Evolutionary conservation across 768 basidiomycete species (phyloP).

Genomic region (Tulasnella sp.): DNA sequence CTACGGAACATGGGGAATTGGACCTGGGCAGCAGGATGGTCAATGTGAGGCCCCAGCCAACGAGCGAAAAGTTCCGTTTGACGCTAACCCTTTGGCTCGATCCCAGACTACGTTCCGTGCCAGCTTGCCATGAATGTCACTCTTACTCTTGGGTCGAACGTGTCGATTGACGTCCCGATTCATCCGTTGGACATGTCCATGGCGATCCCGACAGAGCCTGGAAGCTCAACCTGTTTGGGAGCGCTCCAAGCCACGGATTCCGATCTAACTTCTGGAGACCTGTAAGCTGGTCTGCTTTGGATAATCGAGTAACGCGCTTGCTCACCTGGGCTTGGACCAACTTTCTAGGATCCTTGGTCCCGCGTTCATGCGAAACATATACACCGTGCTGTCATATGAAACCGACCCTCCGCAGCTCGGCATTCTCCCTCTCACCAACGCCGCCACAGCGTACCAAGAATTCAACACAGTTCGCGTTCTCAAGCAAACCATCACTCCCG

Average conservation of each 20-base stretch:
- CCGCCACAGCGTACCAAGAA: slow-evolving; percentile 52
- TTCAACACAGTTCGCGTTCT: slow-evolving; percentile 64
- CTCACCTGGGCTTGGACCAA: background rate
- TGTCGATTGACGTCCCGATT: slow-evolving; percentile 44
- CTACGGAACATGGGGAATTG: slow-evolving; percentile 63
- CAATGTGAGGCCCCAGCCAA: slow-evolving; percentile 43
- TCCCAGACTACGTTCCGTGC: slow-evolving; percentile 66
- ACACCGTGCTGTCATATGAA: slow-evolving; percentile 67
- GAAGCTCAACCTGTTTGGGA: slow-evolving; percentile 16
- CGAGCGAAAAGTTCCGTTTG: slow-evolving; percentile 2
- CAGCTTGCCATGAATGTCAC: slow-evolving; percentile 62
- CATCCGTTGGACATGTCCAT: slow-evolving; percentile 68
- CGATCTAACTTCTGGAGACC: slow-evolving; percentile 17
- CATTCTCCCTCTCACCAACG: slow-evolving; percentile 54
- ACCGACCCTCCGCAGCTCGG: slow-evolving; percentile 49
- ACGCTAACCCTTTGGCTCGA: slow-evolving; percentile 4
- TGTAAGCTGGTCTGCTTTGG: slow-evolving; percentile 15
- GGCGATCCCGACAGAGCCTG: slow-evolving; percentile 29
- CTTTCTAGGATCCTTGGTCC: slow-evolving; percentile 62
- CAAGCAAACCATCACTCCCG: slow-evolving; percentile 43
- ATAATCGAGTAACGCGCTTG: background rate
- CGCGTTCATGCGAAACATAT: slow-evolving; percentile 67
- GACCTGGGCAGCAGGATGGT: slow-evolving; percentile 47
- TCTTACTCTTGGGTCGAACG: slow-evolving; percentile 49
- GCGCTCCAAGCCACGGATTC: slow-evolving; percentile 12